These are phyloP conservation scores for Phytophthora crassamura DNA, from an alignment of 352 stramenopile species.

Conservation along the genomic window DNA sequence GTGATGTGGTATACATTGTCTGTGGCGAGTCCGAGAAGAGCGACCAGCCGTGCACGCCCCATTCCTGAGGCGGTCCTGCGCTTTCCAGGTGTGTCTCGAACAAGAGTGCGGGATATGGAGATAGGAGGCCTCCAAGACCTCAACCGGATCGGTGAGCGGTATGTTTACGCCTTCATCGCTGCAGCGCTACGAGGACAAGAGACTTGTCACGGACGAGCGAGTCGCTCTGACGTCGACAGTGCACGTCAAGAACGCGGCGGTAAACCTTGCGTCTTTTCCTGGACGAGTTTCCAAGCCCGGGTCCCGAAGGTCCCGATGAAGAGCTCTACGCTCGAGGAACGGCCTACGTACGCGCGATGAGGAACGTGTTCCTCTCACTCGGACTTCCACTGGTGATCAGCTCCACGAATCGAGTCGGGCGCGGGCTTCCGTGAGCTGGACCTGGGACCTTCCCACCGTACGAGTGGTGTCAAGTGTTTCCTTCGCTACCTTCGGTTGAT, in stretches of 20 bases:
- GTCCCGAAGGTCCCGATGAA: not conserved
- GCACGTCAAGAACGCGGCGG: not conserved
- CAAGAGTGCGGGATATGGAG: no score
- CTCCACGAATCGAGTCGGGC: not conserved
- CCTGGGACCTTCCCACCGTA: not conserved
- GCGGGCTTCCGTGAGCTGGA: not conserved
- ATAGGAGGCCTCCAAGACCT: no score
- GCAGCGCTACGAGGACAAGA: no score
- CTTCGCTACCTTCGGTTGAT: not conserved
- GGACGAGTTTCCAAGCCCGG: not conserved
- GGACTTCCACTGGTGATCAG: not conserved
- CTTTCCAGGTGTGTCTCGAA: no score
- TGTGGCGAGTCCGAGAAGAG: no score
- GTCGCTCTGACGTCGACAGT: not conserved
- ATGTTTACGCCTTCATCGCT: constrained; percentile 2
- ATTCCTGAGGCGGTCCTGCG: no score
- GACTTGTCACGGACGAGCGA: no score
- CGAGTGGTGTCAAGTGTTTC: constrained; percentile 1
- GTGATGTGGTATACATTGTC: no score
- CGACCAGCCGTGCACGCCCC: no score
- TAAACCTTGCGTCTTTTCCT: not conserved
- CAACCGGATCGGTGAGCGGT: no score
- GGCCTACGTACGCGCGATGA: not conserved
- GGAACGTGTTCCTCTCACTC: not conserved
- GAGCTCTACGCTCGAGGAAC: not conserved